A percentile compares a stretch with the other conserved stretches of the same genome.
Conservation (phyloP, 805 yeast species). For the Saccharomyces jurei region DNA sequence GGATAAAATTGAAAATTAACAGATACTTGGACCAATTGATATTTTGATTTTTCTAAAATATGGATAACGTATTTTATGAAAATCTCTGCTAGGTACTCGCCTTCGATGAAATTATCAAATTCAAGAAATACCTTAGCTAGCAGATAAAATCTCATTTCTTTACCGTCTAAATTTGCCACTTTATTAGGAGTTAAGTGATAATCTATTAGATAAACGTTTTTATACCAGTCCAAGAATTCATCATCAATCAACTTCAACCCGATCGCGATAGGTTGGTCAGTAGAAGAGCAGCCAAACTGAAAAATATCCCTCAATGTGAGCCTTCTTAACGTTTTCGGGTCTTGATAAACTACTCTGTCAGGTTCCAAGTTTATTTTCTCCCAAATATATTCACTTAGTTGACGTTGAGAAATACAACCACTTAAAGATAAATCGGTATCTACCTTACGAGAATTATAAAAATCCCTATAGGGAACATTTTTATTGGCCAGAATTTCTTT, state of each 20-base stretch:
- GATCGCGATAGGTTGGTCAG: constrained; percentile 14
- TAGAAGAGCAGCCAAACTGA: constrained; percentile 8
- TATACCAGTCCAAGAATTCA: constrained; percentile 21
- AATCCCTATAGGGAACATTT: constrained; percentile 43
- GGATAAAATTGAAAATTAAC: constrained; percentile 26
- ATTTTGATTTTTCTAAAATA: constrained; percentile 32
- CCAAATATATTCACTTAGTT: constrained; percentile 33
- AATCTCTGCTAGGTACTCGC: constrained; percentile 33
- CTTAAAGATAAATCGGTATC: constrained; percentile 37
- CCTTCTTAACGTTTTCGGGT: constrained; percentile 10
- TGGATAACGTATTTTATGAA: constrained; percentile 28
- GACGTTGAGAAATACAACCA: constrained; percentile 25
- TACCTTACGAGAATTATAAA: constrained; percentile 91
- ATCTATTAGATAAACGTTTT: constrained; percentile 16
- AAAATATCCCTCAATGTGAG: constrained; percentile 23
- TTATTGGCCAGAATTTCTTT: constrained; percentile 32
- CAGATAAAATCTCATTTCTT: constrained; percentile 22
- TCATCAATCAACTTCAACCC: constrained; percentile 29
- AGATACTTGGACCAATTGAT: constrained; percentile 33
- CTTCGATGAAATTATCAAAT: constrained; percentile 31
- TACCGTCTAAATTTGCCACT: constrained; percentile 12
- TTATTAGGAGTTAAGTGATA: constrained; percentile 16
- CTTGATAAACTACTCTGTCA: constrained; percentile 27
- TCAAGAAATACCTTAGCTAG: constrained; percentile 32
- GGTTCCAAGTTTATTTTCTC: constrained; percentile 32